A percentile compares a stretch with the other conserved stretches of the same genome.
Conservation (phyloP, 805 yeast genomes). For the Saccharomycopsis synnaedendra region DNA sequence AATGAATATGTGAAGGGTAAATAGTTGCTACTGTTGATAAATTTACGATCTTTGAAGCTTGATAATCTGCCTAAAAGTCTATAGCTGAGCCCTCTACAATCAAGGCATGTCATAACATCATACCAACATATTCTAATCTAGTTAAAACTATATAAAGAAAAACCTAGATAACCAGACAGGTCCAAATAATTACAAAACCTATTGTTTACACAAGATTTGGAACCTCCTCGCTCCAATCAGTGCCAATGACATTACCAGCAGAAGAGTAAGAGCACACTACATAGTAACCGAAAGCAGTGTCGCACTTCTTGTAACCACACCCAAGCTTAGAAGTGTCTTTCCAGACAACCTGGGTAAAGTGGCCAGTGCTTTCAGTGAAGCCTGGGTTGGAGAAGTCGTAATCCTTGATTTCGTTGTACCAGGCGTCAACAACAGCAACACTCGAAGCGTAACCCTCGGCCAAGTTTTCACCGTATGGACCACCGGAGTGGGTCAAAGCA, state of each 20-base stretch:
- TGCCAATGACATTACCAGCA: slow-evolving; percentile 57
- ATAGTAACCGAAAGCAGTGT: slow-evolving; percentile 34
- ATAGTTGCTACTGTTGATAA: too few species aligned
- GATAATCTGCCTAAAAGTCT: too few species aligned
- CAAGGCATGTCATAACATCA: too few species aligned
- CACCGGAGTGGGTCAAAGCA: slow-evolving; percentile 50
- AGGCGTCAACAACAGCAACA: slow-evolving; percentile 52
- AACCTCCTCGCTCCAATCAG: slow-evolving; percentile 9
- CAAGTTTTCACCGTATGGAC: slow-evolving; percentile 67
- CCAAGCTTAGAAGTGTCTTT: slow-evolving; percentile 48
- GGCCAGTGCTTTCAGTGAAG: slow-evolving; percentile 44
- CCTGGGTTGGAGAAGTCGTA: slow-evolving; percentile 35
- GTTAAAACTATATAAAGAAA: background rate
- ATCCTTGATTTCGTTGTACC: slow-evolving; percentile 55
- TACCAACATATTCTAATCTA: too few species aligned
- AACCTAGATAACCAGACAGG: too few species aligned
- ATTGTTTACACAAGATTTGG: slow-evolving; percentile 1
- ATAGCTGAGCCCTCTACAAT: too few species aligned
- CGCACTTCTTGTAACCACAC: slow-evolving; percentile 61
- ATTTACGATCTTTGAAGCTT: too few species aligned
- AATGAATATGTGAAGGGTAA: too few species aligned
- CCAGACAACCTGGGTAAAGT: slow-evolving; percentile 80
- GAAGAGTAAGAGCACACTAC: slow-evolving; percentile 67
- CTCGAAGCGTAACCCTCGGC: slow-evolving; percentile 54
- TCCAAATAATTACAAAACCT: too few species aligned